Base-by-base conservation (phyloP, 306 rosid genomes). In the Quercus suber region DNA sequence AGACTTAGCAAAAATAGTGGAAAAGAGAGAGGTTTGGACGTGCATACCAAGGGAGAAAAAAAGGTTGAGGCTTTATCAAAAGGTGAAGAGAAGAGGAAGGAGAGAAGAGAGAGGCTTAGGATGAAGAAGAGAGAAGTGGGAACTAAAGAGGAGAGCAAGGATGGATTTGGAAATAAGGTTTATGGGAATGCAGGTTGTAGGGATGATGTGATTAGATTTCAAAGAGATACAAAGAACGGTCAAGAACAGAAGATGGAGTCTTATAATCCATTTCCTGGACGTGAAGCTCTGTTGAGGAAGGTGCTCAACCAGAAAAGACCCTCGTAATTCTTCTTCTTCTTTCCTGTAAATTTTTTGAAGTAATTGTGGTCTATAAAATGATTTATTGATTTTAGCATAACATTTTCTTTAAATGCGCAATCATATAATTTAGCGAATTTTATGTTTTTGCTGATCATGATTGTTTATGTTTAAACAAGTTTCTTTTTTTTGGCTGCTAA, bases 191-290 rank as follows among this genome's bases (percentile, higher is more conserved):
- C 12, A 41, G 45, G 35, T 52, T 43, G 33, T 72, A 45, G 52
- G 11, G 75, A 75, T 58, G 14, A 1, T 20, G 71, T 33, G 35
- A 31, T 45, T 55, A 51, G 73, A 71, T 28, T 25, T 17, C 45
- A 57, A 25, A 25, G 51, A 68, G 20, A 75, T 6, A 51, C 23
- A 23, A 71, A 18, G 35, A 10, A 49, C 43, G 55, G 69, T 9
- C 51, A 9, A 56, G 78, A 85, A 69, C 55, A 67, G 64, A 35
- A 6, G 73, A 76, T 63, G 69, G 43, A 65, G 30, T 33, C 45
- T 61, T 37, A 33, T 52, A 89, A 65, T 6, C 79, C 81, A 71
- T 89, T 89, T 78, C 91, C 89, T 14, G 88, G 93, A 59, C 87
- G 93, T 0, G 56, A 84, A 78, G 72, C 78, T 52, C 52, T 84